Evolutionary conservation across 2,329 filamentous ascomycete genomes (phyloP).

Genomic region (Phaeosphaeriaceae sp.): DNA sequence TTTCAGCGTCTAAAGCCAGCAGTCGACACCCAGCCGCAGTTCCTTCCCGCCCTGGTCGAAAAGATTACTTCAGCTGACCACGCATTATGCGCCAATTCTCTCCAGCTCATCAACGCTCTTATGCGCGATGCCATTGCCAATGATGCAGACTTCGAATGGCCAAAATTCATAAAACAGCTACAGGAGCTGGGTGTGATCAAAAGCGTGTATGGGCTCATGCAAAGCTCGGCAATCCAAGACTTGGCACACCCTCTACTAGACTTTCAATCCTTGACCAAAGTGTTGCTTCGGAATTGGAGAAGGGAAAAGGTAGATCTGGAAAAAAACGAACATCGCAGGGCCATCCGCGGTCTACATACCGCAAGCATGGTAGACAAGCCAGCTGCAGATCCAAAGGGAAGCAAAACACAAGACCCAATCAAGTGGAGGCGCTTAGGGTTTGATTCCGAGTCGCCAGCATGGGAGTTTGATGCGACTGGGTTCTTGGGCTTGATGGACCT

Average conservation of each 20-base stretch:
- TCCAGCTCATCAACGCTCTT: slow-evolving; percentile 93
- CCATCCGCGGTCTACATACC: slow-evolving; percentile 83
- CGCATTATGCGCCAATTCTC: slow-evolving; percentile 89
- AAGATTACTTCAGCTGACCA: slow-evolving; percentile 94
- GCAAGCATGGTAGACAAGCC: slow-evolving; percentile 75
- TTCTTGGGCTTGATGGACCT: slow-evolving; percentile 98
- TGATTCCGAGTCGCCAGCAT: slow-evolving; percentile 82
- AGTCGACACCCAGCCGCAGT: slow-evolving; percentile 88
- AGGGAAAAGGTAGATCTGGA: slow-evolving; percentile 85
- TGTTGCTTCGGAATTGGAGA: slow-evolving; percentile 85
- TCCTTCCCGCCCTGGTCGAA: slow-evolving; percentile 91
- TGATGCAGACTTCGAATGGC: slow-evolving; percentile 84
- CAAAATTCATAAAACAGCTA: slow-evolving; percentile 89
- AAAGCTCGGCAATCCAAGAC: slow-evolving; percentile 89
- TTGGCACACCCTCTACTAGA: slow-evolving; percentile 88
- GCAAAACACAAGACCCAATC: slow-evolving; percentile 78
- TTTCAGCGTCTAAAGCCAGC: slow-evolving; percentile 92
- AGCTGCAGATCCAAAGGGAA: slow-evolving; percentile 55
- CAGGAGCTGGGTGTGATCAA: slow-evolving; percentile 94
- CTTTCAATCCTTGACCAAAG: slow-evolving; percentile 90
- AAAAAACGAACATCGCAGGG: slow-evolving; percentile 83
- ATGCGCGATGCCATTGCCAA: slow-evolving; percentile 88
- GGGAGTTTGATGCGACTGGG: slow-evolving; percentile 84
- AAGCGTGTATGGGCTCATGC: slow-evolving; percentile 89
- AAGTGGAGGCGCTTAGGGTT: slow-evolving; percentile 96